phyloP scores from a whole-genome alignment of 345 rosid species.

The Psidium guajava region DNA sequence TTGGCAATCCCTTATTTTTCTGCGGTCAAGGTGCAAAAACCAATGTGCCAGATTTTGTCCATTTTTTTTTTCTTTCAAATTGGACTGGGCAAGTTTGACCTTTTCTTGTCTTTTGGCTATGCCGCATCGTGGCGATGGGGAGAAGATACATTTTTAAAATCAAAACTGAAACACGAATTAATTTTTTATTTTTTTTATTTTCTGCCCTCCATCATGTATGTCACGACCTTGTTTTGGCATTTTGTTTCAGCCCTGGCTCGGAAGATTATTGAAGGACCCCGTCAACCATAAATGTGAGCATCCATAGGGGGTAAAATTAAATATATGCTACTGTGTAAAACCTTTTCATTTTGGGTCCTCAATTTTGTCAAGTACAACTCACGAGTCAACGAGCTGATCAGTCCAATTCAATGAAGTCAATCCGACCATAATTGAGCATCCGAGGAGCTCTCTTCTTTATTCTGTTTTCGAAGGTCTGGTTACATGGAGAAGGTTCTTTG shows the following conservation, averaged over 20 bases:
- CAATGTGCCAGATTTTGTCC: neutral
- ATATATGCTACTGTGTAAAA: neutral
- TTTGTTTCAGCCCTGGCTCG: neutral
- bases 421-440: neutral
- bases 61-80: neutral
- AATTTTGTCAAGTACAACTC: neutral
- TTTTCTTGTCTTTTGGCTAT: neutral
- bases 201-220: neutral
- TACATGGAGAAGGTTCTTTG: neutral
- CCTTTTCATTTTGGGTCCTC: neutral
- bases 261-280: neutral
- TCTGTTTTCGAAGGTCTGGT: neutral
- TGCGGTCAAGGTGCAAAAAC: neutral
- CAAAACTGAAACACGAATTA: neutral
- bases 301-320: neutral
- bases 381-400: neutral
- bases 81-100: neutral
- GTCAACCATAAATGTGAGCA: neutral
- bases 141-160: neutral
- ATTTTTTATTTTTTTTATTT: neutral
- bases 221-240: neutral
- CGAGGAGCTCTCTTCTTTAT: neutral
- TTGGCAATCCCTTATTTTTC: neutral
- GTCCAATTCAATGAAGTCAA: neutral
- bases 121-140: neutral